Evolutionary conservation across 257 asterid genomes (phyloP), one percentile per base, ranked within the genome.

Genomic region (Jasminum sambac): DNA sequence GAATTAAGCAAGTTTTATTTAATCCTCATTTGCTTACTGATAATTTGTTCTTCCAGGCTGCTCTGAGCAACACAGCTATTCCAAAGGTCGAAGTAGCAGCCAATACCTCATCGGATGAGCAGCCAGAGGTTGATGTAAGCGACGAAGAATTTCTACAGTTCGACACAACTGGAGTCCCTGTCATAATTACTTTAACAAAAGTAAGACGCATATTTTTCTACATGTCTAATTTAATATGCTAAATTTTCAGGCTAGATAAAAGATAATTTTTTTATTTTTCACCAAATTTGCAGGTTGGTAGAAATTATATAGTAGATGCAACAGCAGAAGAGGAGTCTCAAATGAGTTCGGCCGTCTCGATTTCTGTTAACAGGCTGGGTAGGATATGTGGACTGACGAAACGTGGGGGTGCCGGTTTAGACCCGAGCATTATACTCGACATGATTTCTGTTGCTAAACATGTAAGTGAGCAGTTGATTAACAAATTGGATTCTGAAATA

Each of bases 251-350:
- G 19, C 63, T 8, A 34, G 38, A 34, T 50, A 30, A 41, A 14
- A 48, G 7, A 14, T 13, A 0, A 13, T 46, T 4, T 46, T 46
- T 3, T 46, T 13, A 0, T n/a, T 14, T n/a, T 46, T 30, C n/a
- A 39, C 25, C 44, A 66, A 63, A 19, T 23, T 70, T 78, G 80
- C 72, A 88, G 98, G 92, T 90, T 23, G 98, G 94, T 67, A 82
- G 80, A 84, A 92, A 89, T 79, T 89, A 86, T 58, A 86, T 89
- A 21, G 97, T 82, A 3, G 98, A 93, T 73, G 98, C 96, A 55
- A 93, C 95, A 43, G 78, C 84, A 21, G 97, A 90, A 83, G 98
- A 93, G 84, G 98, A 93, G 76, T 87, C 98, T 67, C 92, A 89
- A 68, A 93, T 93, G 97, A 90, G 94, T 73, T 93, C 95, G 0